These are phyloP conservation scores for Hibiscus mutabilis DNA, from an alignment of 345 rosid genomes.

Conservation along the genomic window DNA sequence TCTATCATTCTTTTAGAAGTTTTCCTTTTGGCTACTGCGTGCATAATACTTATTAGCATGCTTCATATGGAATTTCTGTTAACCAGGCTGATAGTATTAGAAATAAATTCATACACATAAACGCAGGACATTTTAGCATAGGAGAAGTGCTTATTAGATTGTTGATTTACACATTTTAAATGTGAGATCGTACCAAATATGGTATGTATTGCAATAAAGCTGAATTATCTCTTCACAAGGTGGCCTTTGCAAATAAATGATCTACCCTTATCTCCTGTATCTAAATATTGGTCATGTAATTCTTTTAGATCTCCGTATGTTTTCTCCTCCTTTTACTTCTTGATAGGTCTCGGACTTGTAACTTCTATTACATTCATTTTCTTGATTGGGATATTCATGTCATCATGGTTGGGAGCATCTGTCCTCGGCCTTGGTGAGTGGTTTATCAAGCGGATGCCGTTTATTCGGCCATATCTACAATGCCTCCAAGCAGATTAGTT, in stretches of 20 bases:
- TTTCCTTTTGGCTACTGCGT: not conserved
- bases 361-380: conserved; percentile 90
- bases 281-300: not conserved
- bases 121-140: not conserved
- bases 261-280: not conserved
- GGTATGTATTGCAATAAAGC: not conserved
- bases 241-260: not conserved
- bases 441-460: conserved; percentile 98
- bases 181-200: not conserved
- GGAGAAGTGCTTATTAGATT: not conserved
- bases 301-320: conserved; percentile 4
- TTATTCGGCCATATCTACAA: conserved; percentile 94
- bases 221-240: not conserved
- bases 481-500: conserved; percentile 97
- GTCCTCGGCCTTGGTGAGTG: conserved; percentile 92
- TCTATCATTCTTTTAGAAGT: not conserved
- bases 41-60: not conserved
- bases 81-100: not conserved
- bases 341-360: conserved; percentile 85
- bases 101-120: no score
- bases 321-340: conserved; percentile 16
- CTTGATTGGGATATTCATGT: conserved; percentile 98
- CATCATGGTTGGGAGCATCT: conserved; percentile 98
- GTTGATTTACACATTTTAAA: not conserved
- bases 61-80: not conserved